These are phyloP conservation scores for Andrographis paniculata DNA, from an alignment of 305 asterid species.

Conservation along the genomic window DNA sequence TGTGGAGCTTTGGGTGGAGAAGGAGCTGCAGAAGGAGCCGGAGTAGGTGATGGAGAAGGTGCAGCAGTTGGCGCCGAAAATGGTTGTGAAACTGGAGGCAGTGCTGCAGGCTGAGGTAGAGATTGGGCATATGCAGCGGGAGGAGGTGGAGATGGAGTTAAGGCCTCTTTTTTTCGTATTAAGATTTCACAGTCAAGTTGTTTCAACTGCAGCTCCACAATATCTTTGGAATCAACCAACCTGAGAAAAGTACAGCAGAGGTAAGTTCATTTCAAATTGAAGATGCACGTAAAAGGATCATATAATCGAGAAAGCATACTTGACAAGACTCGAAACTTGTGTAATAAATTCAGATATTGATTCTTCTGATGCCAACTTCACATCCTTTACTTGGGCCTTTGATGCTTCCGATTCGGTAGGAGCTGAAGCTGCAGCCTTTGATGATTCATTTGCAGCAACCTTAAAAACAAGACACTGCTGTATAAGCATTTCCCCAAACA, in stretches of 20 bases:
- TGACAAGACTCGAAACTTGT: conserved; percentile 66
- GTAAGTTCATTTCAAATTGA: conserved; percentile 7
- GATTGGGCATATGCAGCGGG: conserved; percentile 37
- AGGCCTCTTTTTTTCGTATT: conserved; percentile 82
- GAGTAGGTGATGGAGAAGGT: conserved; percentile 35
- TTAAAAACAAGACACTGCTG: conserved; percentile 38
- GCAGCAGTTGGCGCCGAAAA: conserved; percentile 24
- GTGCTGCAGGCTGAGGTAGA: conserved; percentile 38
- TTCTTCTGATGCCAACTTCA: conserved; percentile 54
- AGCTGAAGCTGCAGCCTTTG: conserved; percentile 32
- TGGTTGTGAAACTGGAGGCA: conserved; percentile 30
- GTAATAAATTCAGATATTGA: conserved; percentile 50
- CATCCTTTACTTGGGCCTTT: conserved; percentile 29
- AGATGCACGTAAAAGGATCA: conserved; percentile 17
- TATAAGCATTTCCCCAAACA: conserved; percentile 22
- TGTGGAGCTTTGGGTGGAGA: conserved; percentile 45
- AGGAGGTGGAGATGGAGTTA: conserved; percentile 58
- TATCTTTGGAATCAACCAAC: conserved; percentile 82
- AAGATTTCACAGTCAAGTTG: conserved; percentile 60
- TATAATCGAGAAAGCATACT: conserved; percentile 35
- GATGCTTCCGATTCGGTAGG: conserved; percentile 27
- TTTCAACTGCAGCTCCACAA: conserved; percentile 65
- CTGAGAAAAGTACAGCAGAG: conserved; percentile 32
- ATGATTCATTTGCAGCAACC: conserved; percentile 57
- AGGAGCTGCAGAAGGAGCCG: conserved; percentile 30